A percentile compares a stretch with the other conserved stretches of the same genome.
These are phyloP conservation scores for Asterionellopsis glacialis DNA, from an alignment of 108 stramenopile species.

Conservation along the genomic window DNA sequence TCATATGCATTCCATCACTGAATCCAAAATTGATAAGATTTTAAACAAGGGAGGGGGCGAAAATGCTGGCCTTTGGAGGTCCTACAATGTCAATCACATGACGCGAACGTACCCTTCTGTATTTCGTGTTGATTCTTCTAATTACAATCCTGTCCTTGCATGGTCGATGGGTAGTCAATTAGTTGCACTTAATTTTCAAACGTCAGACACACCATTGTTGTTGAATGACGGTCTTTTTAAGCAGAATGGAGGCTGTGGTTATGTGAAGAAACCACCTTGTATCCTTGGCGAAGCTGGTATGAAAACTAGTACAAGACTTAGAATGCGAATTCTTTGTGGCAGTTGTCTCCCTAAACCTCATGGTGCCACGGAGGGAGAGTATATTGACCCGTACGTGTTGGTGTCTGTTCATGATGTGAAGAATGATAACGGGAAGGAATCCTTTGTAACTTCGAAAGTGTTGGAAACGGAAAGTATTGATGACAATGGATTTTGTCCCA, in stretches of 20 bases:
- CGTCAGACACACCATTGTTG: conserved; percentile 55
- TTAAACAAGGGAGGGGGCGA: conserved; percentile 31
- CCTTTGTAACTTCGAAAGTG: background rate
- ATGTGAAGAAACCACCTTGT: conserved; percentile 78
- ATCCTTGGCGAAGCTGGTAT: conserved; percentile 17
- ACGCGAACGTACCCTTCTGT: conserved; percentile 88
- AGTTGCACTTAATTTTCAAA: conserved; percentile 93
- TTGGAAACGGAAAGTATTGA: conserved; percentile 28
- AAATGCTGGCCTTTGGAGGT: conserved; percentile 46
- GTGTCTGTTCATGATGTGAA: conserved; percentile 63
- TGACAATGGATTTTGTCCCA: conserved; percentile 78
- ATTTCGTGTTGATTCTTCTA: conserved; percentile 80
- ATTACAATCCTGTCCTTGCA: conserved; percentile 87
- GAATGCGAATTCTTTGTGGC: conserved; percentile 51
- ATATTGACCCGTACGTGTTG: conserved; percentile 73
- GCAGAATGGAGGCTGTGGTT: conserved; percentile 87
- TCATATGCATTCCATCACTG: conserved; percentile 75
- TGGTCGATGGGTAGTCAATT: conserved; percentile 91
- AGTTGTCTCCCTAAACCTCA: conserved; percentile 77
- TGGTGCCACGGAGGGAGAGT: conserved; percentile 64
- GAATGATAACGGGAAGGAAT: conserved; percentile 28
- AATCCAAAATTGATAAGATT: conserved; percentile 57
- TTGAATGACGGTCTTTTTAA: conserved; percentile 89
- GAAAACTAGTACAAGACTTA: conserved; percentile 18
- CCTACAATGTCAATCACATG: conserved; percentile 75